Percentiles rank a stretch among this genome's conserved stretches.
Evolutionary conservation across 2,329 filamentous ascomycete genomes (phyloP).

Genomic region (Fusarium algeriense): DNA sequence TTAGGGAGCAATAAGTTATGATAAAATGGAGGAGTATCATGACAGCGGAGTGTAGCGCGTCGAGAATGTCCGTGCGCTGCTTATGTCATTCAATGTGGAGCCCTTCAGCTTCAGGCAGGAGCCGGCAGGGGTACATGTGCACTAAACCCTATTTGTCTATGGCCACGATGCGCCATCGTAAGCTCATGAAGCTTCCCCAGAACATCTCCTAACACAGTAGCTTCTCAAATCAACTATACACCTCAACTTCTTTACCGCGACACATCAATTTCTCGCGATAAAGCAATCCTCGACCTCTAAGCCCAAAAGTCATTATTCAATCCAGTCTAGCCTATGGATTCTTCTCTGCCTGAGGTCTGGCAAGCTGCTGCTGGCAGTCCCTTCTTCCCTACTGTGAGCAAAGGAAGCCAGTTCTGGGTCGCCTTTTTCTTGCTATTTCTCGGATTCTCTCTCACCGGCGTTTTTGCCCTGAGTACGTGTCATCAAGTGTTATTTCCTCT

Average conservation of each 20-base stretch:
- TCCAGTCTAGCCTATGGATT: slow-evolving; percentile 71
- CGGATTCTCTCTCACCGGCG: slow-evolving; percentile 78
- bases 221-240: slow-evolving; percentile 10
- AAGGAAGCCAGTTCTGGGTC: slow-evolving; percentile 85
- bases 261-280: neutral
- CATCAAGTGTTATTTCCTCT: neutral
- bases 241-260: slow-evolving; percentile 14
- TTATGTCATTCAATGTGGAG: slow-evolving; percentile 46
- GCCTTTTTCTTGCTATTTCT: slow-evolving; percentile 80
- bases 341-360: slow-evolving; percentile 90
- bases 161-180: slow-evolving; percentile 53
- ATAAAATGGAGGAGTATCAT: slow-evolving; percentile 37
- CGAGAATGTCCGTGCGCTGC: slow-evolving; percentile 44
- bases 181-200: slow-evolving; percentile 47
- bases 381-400: slow-evolving; percentile 83
- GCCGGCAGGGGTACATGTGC: slow-evolving; percentile 5
- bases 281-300: neutral
- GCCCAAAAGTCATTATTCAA: neutral
- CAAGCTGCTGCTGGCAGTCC: slow-evolving; percentile 89
- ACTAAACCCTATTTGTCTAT: slow-evolving; percentile 51
- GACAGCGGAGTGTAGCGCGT: slow-evolving; percentile 44
- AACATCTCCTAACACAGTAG: slow-evolving; percentile 39
- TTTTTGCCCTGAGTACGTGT: slow-evolving; percentile 86
- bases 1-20: slow-evolving; percentile 23
- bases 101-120: neutral